phyloP scores from a whole-genome alignment of 352 stramenopile genomes.

The Phytophthora pluvialis region DNA sequence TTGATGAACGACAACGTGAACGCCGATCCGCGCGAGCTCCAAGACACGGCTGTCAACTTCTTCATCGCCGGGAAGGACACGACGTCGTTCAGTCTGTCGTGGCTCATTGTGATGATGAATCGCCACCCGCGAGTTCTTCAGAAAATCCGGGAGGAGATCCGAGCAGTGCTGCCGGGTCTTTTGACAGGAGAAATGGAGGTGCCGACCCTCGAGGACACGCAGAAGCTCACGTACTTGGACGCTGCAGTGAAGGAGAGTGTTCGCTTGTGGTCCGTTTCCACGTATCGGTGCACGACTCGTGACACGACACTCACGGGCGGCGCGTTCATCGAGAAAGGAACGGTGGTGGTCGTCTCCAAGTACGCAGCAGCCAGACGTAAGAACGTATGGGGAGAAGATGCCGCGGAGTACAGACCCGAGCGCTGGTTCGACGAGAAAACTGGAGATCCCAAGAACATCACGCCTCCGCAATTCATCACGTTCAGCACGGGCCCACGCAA shows the following conservation, averaged over 20 bases:
- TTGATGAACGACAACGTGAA: slow-evolving; percentile 12
- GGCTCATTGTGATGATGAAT: slow-evolving; percentile 66
- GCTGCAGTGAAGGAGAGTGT: slow-evolving; percentile 69
- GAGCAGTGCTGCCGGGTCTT: slow-evolving; percentile 28
- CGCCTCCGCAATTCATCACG: slow-evolving; percentile 52
- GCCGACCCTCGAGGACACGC: slow-evolving; percentile 49
- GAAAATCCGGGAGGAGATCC: slow-evolving; percentile 49
- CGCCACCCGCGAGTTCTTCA: slow-evolving; percentile 48
- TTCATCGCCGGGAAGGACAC: slow-evolving; percentile 68
- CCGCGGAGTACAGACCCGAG: slow-evolving; percentile 42
- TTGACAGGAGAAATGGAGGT: slow-evolving; percentile 30
- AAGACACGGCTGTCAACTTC: slow-evolving; percentile 70
- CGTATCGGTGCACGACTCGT: slow-evolving; percentile 13
- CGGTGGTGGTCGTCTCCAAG: slow-evolving; percentile 48
- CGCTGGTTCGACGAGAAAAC: slow-evolving; percentile 58
- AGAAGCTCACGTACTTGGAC: slow-evolving; percentile 66
- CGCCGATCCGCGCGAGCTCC: slow-evolving; percentile 42
- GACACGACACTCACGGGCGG: slow-evolving; percentile 63
- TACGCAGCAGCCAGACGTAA: slow-evolving; percentile 52
- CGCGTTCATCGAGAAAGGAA: slow-evolving; percentile 53
- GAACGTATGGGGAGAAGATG: slow-evolving; percentile 60
- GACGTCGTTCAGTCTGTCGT: slow-evolving; percentile 55
- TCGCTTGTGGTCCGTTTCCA: slow-evolving; percentile 47
- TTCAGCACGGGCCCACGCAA: slow-evolving; percentile 60
- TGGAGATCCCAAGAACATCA: slow-evolving; percentile 28